Evolutionary conservation across 352 stramenopile genomes (phyloP), one percentile per base, ranked within the genome.

Genomic region (Globisporangium polare): DNA sequence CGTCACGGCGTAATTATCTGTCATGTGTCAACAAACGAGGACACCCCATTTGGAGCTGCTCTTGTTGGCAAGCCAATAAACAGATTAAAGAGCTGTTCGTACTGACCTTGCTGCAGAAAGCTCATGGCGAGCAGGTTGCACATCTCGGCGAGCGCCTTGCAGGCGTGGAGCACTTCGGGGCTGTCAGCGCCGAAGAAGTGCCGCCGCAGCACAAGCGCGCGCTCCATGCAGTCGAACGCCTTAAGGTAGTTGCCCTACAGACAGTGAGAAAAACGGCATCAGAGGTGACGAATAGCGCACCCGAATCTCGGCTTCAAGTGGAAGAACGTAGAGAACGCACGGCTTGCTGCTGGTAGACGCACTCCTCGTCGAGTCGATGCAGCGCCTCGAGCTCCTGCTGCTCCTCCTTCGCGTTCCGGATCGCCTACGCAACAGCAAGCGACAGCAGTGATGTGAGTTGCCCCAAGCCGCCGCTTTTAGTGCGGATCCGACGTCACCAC

Each of bases 81-180:
- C n/a, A 15, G 20, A 33, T 18, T 7, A 24, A 51, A 53, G 15
- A 20, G n/a, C n/a, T n/a, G n/a, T n/a, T n/a, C n/a, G 17, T 1
- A 46, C 42, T 1, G 45, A 74, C 69, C 84, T 73, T 97, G 87
- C 73, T 97, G 92, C 3, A 98, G 71, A 56, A 97, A 98, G 27
- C 86, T 97, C 92, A 98, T 97, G 22, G 91, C 86, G 22, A 98
- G 71, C 31, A 97, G 64, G 66, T 98, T 98, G 76, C 91, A 98
- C 85, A 98, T 96, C 66, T 97, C 90, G 7, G 87, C 88, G 8
- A 98, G 75, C 7, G 88, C 91, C 63, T 85, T 90, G 71, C 92
- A 97, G 13, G 90, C 89, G 39, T 88, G 66, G 49, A 65, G 35
- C 27, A 98, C 91, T 55, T 97, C 88, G 1, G 85, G 72, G 50